Base-by-base conservation (phyloP, 2,329 filamentous ascomycete species). In the Daldinia eschscholtzii region DNA sequence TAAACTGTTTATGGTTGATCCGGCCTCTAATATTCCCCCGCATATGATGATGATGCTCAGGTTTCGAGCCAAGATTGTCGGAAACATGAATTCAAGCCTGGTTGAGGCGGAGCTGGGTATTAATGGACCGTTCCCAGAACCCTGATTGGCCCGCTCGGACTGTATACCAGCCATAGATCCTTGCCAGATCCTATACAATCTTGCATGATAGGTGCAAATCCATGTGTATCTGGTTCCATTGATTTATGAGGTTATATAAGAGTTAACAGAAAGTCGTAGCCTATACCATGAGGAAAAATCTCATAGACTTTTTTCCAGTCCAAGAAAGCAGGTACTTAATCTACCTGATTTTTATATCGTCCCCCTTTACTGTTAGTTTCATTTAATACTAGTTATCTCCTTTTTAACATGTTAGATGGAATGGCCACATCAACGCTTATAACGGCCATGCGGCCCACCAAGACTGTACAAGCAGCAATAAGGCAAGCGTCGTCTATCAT, bases 111-210 rank as follows among this genome's bases (percentile, higher is more conserved):
- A 64, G 57, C 35, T 42, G 33, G 23, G 37, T 3, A 50, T 53
- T 20, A 53, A 26, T 20, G 18, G 37, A 3, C 5, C 6, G 39
- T 41, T 35, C 52, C 46, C 26, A 6, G 5, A 23, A n/a, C 20
- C 15, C n/a, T 48, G 33, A 67, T 70, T 70, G 67, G 67, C 20
- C 48, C 15, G 57, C 39, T 70, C 67, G 67, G 67, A 70, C 57
- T 70, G 35, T 57, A 33, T 30, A 30, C 46, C 57, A 61, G 63
- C 56, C 42, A 26, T 37, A 12, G 33, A 50, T 61, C 48, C 58
- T 28, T 50, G 20, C 18, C 6, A 42, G 61, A 57, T 37, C 26
- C 30, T 57, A 26, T 33, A 18, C 6, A 15, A 33, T 30, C 15
- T 18, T 30, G 6, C n/a, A 30, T 50, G 7, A 9, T 30, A 50